Conservation (phyloP, 163 green algal species). For the Scenedesmus sp. region DNA sequence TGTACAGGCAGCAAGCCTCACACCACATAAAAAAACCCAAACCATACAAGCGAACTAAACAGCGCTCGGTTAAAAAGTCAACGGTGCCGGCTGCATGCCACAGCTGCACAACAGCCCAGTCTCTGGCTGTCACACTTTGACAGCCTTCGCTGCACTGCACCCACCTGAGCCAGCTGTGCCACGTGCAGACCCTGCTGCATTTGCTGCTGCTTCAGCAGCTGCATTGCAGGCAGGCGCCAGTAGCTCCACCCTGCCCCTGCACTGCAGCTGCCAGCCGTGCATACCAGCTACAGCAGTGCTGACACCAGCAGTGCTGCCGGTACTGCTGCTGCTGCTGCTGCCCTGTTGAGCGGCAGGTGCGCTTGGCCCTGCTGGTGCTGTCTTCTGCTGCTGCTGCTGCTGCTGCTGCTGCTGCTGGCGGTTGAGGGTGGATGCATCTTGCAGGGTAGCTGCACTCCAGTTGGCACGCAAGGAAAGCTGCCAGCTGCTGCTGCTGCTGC, state of each 20-base stretch:
- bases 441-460: background rate
- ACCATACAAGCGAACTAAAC: too few species aligned
- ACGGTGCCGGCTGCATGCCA: too few species aligned
- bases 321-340: background rate
- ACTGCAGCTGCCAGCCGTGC: slow-evolving; percentile 5
- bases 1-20: too few species aligned
- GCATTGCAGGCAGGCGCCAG: background rate
- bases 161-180: too few species aligned
- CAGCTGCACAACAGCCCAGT: too few species aligned
- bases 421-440: background rate
- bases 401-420: background rate
- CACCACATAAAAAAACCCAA: too few species aligned
- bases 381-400: background rate
- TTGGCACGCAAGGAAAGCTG: background rate
- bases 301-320: background rate
- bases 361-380: background rate
- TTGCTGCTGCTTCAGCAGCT: background rate
- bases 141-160: too few species aligned
- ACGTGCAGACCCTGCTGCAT: background rate
- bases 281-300: background rate
- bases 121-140: too few species aligned
- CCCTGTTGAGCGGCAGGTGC: background rate
- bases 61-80: too few species aligned
- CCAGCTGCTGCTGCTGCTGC: slow-evolving; percentile 8
- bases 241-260: background rate